Evolutionary conservation across 192 early-diverging fungal genomes (phyloP), one percentile per base, ranked within the genome.

Genomic region (Entomortierella chlamydospora): DNA sequence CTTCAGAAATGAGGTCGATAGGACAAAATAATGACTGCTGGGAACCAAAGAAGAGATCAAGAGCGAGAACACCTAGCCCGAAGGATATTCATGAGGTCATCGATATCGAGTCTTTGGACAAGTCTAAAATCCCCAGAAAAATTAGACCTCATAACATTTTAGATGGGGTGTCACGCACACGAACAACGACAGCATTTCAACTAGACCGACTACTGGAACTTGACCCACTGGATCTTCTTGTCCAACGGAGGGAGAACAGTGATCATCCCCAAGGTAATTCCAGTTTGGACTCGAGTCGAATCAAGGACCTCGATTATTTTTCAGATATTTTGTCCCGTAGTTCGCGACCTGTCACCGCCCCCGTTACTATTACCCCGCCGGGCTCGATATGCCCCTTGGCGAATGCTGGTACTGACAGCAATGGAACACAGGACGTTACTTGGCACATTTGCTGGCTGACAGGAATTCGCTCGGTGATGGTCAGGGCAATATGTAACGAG

Each of bases 381-480:
- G 13, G 17, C 7, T 26, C 9, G 2, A 49, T 23, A 28, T 49
- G 2, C 28, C 17, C 17, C 26, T 26, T 17, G 20, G 28, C 60
- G 10, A 15, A 4, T 47, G 15, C 15, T 12, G 45, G 15, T 20
- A 17, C 45, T 2, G 12, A 12, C 4, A 47, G 45, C 5, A 2
- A 20, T 11, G 15, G 15, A 47, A 47, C 8, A 47, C 8, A n/a
- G 6, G 33, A 26, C 33, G 42, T 33, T 0, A 54, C 57, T 8
- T 57, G 64, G 22, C 72, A 74, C 33, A 49, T 74, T 23, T 74
- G 72, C 43, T 54, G 57, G 51, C 41, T 74, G 17, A 56, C 51
- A 17, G 18, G 22, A 26, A 61, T 74, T 26, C 23, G 34, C n/a
- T 26, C 15, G 13, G 53, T 43, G 1, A n/a, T 34, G 28, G 33